Conservation (phyloP, 1,284 basidiomycete species). For the Boletus chippewaensis region DNA sequence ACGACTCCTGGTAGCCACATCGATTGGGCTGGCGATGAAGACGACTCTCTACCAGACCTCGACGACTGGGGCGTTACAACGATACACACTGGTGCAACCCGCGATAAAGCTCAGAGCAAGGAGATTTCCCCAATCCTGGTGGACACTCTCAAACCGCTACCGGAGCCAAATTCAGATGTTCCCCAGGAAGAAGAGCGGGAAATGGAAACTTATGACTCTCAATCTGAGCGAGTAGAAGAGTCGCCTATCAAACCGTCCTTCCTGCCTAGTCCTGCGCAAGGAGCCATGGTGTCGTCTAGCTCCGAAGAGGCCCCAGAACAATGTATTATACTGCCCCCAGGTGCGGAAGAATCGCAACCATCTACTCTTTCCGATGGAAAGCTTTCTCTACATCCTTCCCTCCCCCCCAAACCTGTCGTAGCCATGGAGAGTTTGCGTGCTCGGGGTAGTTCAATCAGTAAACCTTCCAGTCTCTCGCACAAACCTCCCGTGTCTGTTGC, state of each 20-base stretch:
- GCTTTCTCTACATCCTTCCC: constrained; percentile 39
- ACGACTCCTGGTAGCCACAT: constrained; percentile 71
- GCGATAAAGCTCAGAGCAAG: constrained; percentile 27
- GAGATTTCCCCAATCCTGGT: constrained; percentile 65
- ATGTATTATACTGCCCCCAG: constrained; percentile 3
- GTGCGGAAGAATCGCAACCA: constrained; percentile 9
- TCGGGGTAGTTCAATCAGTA: constrained; percentile 17
- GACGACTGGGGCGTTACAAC: constrained; percentile 73
- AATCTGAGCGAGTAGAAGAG: constrained; percentile 10
- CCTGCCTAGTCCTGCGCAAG: constrained; percentile 4
- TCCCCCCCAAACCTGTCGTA: constrained; percentile 43
- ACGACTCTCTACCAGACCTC: constrained; percentile 72
- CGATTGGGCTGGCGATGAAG: constrained; percentile 80
- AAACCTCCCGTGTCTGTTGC: constrained; percentile 8
- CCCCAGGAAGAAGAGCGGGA: constrained; percentile 18
- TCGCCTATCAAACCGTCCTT: constrained; percentile 9
- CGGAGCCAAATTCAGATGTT: constrained; percentile 36
- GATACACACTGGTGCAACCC: constrained; percentile 20
- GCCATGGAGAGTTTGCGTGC: constrained; percentile 21
- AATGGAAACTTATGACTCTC: constrained; percentile 19
- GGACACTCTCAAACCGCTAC: constrained; percentile 58
- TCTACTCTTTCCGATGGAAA: constrained; percentile 15
- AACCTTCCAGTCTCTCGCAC: constrained; percentile 13
- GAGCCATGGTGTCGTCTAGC: not conserved
- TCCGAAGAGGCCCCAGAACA: constrained; percentile 5